Conservation (phyloP, 2,329 filamentous ascomycete genomes). For the Acrocalymma vagum region DNA sequence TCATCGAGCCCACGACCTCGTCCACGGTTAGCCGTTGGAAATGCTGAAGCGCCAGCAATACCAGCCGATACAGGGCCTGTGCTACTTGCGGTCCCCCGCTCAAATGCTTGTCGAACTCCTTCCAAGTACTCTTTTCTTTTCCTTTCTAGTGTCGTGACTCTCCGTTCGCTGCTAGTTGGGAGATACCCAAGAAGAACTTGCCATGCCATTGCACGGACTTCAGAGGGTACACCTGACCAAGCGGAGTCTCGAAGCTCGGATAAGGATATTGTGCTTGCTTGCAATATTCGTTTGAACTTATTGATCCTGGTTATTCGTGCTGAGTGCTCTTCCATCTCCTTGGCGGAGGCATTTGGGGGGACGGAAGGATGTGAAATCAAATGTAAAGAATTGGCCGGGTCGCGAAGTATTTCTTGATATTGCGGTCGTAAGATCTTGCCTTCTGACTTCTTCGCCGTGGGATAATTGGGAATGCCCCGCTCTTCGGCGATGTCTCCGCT, state of each 20-base stretch:
- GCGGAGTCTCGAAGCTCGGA: constrained; percentile 84
- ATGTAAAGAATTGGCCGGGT: constrained; percentile 92
- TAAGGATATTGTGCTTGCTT: constrained; percentile 88
- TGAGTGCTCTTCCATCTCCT: constrained; percentile 86
- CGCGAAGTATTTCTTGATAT: constrained; percentile 90
- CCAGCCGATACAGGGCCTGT: constrained; percentile 60
- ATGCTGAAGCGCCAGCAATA: constrained; percentile 54
- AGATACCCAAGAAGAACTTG: constrained; percentile 94
- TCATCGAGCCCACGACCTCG: constrained; percentile 85
- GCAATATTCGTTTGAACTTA: constrained; percentile 96
- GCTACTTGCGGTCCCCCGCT: constrained; percentile 57
- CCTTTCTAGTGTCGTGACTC: constrained; percentile 87
- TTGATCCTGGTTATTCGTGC: constrained; percentile 93
- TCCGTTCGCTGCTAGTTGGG: constrained; percentile 93
- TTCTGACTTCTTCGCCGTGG: constrained; percentile 86
- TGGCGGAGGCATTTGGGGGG: constrained; percentile 76
- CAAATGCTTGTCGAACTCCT: constrained; percentile 77
- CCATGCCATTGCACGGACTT: constrained; percentile 99
- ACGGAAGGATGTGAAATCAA: constrained; percentile 87
- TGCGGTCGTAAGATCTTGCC: constrained; percentile 96
- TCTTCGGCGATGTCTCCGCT: constrained; percentile 96
- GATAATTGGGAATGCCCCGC: constrained; percentile 82
- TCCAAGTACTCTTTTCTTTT: constrained; percentile 98
- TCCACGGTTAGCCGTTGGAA: constrained; percentile 61
- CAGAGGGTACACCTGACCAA: constrained; percentile 93